These are phyloP conservation scores for Dionaea muscipula DNA, from an alignment of 179 eudicot species.

Conservation along the genomic window DNA sequence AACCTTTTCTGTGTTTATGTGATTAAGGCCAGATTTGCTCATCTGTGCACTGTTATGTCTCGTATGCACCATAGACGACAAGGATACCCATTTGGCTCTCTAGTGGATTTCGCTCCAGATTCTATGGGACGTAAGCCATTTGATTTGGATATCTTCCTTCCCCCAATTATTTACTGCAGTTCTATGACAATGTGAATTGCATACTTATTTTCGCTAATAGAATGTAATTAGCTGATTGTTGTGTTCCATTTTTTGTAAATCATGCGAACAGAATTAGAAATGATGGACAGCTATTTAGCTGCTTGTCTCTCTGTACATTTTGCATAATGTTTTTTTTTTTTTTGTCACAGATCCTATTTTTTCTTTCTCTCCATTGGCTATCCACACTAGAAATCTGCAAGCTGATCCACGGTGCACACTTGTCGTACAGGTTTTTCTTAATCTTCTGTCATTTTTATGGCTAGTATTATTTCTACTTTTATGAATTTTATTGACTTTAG, in stretches of 20 bases:
- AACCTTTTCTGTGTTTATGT: constrained; percentile 9
- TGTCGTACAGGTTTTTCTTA: constrained; percentile 74
- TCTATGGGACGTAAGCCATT: constrained; percentile 82
- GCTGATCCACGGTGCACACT: constrained; percentile 96
- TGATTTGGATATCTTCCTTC: not conserved
- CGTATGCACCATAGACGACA: constrained; percentile 94
- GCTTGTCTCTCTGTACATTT: too few relatives aligned
- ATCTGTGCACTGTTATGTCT: constrained; percentile 90
- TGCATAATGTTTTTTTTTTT: not conserved
- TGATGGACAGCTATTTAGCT: too few relatives aligned
- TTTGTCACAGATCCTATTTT: constrained; percentile 74
- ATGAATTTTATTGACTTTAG: constrained; percentile 27
- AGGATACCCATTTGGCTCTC: constrained; percentile 95
- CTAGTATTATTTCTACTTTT: constrained; percentile 14
- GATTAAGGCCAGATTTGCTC: constrained; percentile 85
- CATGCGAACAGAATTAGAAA: too few relatives aligned
- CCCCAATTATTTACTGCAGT: too few relatives aligned
- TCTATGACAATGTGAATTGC: too few relatives aligned
- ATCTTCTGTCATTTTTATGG: constrained; percentile 1
- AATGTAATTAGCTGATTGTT: not conserved
- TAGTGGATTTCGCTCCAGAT: constrained; percentile 97
- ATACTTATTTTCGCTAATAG: not conserved
- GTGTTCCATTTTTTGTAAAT: not conserved
- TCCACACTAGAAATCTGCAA: constrained; percentile 85
- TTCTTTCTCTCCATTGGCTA: constrained; percentile 95